Evolutionary conservation across 495 filamentous ascomycete species (phyloP).

Genomic region (Recurvomyces mirabilis): DNA sequence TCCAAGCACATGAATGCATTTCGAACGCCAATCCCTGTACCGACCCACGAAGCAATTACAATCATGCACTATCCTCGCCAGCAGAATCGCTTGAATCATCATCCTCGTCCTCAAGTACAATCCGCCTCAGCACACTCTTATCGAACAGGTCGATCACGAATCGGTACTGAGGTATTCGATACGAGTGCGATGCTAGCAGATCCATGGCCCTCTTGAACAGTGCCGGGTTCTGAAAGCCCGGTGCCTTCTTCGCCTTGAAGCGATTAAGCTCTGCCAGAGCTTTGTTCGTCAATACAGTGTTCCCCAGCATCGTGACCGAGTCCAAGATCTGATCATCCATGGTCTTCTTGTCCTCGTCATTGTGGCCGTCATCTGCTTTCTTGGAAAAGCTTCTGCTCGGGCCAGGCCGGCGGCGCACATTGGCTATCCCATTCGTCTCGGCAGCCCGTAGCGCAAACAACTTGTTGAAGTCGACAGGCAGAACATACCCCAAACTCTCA

Average conservation of each 20-base stretch:
- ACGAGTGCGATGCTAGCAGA: constrained; percentile 83
- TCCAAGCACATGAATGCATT: no score
- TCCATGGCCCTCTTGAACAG: constrained; percentile 76
- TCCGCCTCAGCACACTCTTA: constrained; percentile 67
- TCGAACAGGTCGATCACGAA: constrained; percentile 92
- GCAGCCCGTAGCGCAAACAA: constrained; percentile 41
- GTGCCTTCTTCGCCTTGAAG: constrained; percentile 56
- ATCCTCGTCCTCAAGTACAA: constrained; percentile 59
- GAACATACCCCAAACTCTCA: constrained; percentile 71
- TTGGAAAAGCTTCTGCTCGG: no score
- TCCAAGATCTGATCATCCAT: constrained; percentile 63
- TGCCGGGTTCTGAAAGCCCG: constrained; percentile 59
- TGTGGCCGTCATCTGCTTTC: no score
- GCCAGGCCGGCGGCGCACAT: constrained; percentile 5
- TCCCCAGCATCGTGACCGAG: constrained; percentile 74
- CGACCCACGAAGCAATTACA: no score
- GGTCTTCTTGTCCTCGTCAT: constrained; percentile 49
- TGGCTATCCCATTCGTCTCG: constrained; percentile 15
- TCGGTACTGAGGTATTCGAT: constrained; percentile 68
- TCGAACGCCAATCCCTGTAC: no score
- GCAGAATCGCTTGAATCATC: no score
- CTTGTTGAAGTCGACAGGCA: constrained; percentile 65
- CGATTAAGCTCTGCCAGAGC: constrained; percentile 59
- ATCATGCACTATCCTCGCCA: no score
- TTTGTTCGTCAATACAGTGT: constrained; percentile 73